Conservation (phyloP, 2,329 filamentous ascomycete species). For the Gyromitra esculenta region DNA sequence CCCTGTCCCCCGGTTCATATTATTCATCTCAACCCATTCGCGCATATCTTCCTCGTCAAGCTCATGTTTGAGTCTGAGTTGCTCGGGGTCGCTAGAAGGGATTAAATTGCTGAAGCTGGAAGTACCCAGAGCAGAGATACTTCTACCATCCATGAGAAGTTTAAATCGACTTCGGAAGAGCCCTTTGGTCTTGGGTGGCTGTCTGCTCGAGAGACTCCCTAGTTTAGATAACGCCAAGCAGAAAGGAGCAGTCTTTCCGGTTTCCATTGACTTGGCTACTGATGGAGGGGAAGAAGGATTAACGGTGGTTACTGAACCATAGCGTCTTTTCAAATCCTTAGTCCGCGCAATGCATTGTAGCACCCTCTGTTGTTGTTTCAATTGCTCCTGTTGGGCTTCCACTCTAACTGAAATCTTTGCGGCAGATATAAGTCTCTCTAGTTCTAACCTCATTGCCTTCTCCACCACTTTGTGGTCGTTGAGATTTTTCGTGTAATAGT, state of each 20-base stretch:
- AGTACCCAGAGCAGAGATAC: not conserved
- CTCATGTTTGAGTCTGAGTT: not conserved
- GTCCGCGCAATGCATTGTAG: not conserved
- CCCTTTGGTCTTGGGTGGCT: not conserved
- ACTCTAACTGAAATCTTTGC: not conserved
- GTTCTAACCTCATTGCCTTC: not conserved
- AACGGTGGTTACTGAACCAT: not conserved
- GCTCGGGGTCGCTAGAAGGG: not conserved
- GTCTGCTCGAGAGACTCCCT: not conserved
- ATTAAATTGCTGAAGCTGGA: not conserved
- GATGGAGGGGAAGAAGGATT: not conserved
- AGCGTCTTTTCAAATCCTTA: not conserved
- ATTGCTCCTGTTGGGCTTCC: not conserved
- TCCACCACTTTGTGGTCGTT: not conserved
- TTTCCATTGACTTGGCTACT: not conserved
- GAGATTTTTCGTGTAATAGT: not conserved
- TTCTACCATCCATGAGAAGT: not conserved
- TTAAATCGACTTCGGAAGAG: not conserved
- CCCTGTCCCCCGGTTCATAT: not conserved
- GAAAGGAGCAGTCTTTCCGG: not conserved
- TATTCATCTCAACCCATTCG: not conserved
- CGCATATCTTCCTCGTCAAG: not conserved
- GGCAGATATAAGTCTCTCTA: not conserved
- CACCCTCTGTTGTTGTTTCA: not conserved
- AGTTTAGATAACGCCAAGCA: not conserved